phyloP scores from a whole-genome alignment of 2,329 filamentous ascomycete genomes.

The Samsoniella hepiali region DNA sequence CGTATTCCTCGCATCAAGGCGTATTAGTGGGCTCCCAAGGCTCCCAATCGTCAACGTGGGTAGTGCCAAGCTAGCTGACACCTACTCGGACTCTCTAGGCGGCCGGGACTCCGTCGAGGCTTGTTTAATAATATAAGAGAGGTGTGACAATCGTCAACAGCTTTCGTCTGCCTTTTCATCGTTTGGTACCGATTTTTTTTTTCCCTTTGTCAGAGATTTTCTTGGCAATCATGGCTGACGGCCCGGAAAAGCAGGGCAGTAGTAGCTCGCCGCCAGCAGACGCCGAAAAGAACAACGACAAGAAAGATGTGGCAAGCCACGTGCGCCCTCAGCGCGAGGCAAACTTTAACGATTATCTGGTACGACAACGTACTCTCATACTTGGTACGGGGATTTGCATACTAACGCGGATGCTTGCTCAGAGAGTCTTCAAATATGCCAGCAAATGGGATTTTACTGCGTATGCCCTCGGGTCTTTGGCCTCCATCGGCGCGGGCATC shows the following conservation, averaged over 20 bases:
- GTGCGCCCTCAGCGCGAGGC: constrained; percentile 41
- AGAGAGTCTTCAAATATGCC: constrained; percentile 54
- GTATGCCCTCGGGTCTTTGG: constrained; percentile 44
- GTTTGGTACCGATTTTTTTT: too few relatives aligned
- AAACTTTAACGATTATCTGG: constrained; percentile 40
- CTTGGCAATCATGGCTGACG: not conserved
- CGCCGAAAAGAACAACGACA: constrained; percentile 12
- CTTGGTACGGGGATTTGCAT: constrained; percentile 18
- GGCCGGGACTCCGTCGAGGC: not conserved
- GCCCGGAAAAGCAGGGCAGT: not conserved
- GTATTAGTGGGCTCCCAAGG: constrained; percentile 5
- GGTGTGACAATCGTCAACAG: too few relatives aligned
- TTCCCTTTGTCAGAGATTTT: too few relatives aligned
- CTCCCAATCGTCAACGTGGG: constrained; percentile 21
- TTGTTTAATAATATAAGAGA: too few relatives aligned
- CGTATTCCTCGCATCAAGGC: constrained; percentile 9
- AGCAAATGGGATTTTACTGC: constrained; percentile 49
- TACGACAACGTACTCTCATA: constrained; percentile 1
- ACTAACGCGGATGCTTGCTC: not conserved
- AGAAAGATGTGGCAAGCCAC: constrained; percentile 22
- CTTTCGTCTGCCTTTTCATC: too few relatives aligned
- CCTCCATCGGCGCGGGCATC: constrained; percentile 50
- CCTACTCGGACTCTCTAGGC: not conserved
- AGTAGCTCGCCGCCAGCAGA: not conserved
- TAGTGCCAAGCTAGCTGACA: constrained; percentile 18